These are phyloP conservation scores for Talaromyces ruber DNA, from an alignment of 495 filamentous ascomycete species.

Conservation along the genomic window DNA sequence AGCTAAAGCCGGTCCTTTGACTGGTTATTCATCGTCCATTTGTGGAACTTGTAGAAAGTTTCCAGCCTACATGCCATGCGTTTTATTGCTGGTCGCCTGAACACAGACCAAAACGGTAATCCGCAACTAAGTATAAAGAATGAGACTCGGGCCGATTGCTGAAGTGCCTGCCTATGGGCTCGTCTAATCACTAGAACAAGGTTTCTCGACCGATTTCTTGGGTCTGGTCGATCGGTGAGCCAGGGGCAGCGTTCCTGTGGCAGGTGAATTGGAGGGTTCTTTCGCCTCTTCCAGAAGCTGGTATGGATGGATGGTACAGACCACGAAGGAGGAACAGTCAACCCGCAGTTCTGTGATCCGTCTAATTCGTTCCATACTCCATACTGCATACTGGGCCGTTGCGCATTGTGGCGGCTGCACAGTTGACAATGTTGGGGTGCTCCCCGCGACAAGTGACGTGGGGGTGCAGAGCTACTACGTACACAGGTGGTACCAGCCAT, in stretches of 20 bases:
- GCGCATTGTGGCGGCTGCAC: no score
- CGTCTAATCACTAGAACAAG: neutral
- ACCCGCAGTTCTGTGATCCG: neutral
- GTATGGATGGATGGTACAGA: neutral
- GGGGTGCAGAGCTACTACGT: neutral
- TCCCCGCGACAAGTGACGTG: neutral
- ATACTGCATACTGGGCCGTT: no score
- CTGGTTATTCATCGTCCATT: neutral
- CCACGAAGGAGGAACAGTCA: neutral
- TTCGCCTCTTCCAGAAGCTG: neutral
- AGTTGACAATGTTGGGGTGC: neutral
- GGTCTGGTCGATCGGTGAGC: neutral
- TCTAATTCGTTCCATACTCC: neutral
- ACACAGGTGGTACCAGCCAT: neutral
- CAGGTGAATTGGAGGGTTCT: neutral
- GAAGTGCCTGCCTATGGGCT: neutral
- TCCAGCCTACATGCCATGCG: neutral
- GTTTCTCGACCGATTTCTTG: neutral
- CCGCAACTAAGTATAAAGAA: neutral
- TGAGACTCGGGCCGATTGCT: neutral
- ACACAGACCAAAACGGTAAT: neutral
- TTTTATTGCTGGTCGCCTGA: neutral
- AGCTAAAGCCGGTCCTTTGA: neutral
- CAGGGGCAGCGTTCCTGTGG: neutral
- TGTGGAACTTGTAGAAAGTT: neutral